Percentiles rank a stretch among this genome's conserved stretches.
These are phyloP conservation scores for Annulohypoxylon moriforme DNA, from an alignment of 495 filamentous ascomycete genomes.

Conservation along the genomic window DNA sequence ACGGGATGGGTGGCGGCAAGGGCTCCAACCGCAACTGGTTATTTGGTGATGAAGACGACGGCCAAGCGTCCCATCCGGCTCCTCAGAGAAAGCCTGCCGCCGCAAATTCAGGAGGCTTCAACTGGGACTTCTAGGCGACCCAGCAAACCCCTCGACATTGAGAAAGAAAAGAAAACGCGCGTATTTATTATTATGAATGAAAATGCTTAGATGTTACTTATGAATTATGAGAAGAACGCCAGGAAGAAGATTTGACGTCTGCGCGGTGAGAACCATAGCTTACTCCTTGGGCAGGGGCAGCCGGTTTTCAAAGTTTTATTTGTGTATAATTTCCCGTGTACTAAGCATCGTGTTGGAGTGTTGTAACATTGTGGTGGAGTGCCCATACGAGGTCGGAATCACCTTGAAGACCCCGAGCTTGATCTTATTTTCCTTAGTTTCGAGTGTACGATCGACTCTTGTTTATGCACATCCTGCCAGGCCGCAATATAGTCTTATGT, in stretches of 20 bases:
- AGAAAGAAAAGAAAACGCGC: slow-evolving; percentile 21
- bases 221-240: slow-evolving; percentile 49
- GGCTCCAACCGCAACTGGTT: slow-evolving; percentile 69
- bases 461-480: slow-evolving; percentile 25
- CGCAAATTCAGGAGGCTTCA: slow-evolving; percentile 53
- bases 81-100: slow-evolving; percentile 52
- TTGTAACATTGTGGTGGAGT: slow-evolving; percentile 11
- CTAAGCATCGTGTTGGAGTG: slow-evolving; percentile 5
- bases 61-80: slow-evolving; percentile 42
- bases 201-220: slow-evolving; percentile 47
- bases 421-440: background rate
- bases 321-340: slow-evolving; percentile 13
- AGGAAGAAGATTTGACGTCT: slow-evolving; percentile 36
- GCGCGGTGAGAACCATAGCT: slow-evolving; percentile 12
- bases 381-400: background rate
- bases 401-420: background rate
- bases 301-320: background rate
- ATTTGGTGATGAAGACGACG: slow-evolving; percentile 66
- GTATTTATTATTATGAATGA: slow-evolving; percentile 31
- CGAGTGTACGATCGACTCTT: slow-evolving; percentile 11
- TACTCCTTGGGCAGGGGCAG: slow-evolving; percentile 15
- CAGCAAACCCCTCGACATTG: slow-evolving; percentile 48
- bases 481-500: slow-evolving; percentile 11
- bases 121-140: slow-evolving; percentile 66
- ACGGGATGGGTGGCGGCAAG: slow-evolving; percentile 81